A percentile compares a stretch with the other conserved stretches of the same genome.
Conservation (phyloP, 257 asterid genomes). For the Petrea volubilis region DNA sequence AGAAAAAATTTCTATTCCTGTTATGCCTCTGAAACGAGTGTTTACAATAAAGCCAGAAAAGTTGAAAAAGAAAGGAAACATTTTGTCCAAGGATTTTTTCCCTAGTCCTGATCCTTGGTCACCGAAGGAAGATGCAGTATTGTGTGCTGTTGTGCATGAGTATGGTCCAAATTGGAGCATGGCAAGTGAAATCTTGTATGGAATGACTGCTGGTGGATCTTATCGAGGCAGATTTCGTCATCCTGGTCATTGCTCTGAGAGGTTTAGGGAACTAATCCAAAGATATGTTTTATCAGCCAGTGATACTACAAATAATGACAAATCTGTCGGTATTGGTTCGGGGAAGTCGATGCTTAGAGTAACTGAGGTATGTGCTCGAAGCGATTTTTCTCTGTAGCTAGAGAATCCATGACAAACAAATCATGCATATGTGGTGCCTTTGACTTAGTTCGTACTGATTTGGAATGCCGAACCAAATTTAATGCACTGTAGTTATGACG, state of each 20-base stretch:
- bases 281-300: constrained; percentile 66
- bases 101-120: constrained; percentile 86
- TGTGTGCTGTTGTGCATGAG: constrained; percentile 83
- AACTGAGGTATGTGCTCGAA: constrained; percentile 68
- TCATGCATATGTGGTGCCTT: neutral
- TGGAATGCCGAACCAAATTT: neutral
- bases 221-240: constrained; percentile 86
- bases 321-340: constrained; percentile 51
- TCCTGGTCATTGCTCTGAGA: constrained; percentile 91
- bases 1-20: constrained; percentile 66
- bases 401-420: neutral
- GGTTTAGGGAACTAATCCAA: constrained; percentile 88
- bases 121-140: constrained; percentile 76
- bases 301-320: constrained; percentile 69
- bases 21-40: constrained; percentile 68
- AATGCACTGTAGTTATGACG: neutral
- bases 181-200: constrained; percentile 78
- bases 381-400: neutral
- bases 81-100: constrained; percentile 63
- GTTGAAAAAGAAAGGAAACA: constrained; percentile 63
- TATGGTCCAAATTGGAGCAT: constrained; percentile 92
- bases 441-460: neutral
- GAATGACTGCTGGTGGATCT: constrained; percentile 74
- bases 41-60: constrained; percentile 80
- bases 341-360: constrained; percentile 87